phyloP scores from a whole-genome alignment of 306 rosid species.

The Quercus berberidifolia region DNA sequence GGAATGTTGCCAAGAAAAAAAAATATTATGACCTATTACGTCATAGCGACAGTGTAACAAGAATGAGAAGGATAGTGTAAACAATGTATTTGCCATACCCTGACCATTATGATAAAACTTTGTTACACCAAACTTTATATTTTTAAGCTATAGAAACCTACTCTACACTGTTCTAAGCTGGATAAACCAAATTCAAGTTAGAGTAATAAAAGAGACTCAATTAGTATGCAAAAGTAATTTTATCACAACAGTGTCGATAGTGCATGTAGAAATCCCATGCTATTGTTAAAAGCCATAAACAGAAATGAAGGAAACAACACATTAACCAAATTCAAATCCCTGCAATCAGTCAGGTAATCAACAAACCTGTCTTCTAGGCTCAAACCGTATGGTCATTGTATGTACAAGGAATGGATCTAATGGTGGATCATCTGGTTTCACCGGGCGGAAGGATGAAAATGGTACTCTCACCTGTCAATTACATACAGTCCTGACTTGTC shows the following conservation, averaged over 20 bases:
- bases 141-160: background rate
- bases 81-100: background rate
- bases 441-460: conserved; percentile 91
- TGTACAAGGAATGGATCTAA: conserved; percentile 95
- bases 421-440: conserved; percentile 83
- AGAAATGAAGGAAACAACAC: background rate
- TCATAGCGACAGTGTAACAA: background rate
- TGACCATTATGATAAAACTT: background rate
- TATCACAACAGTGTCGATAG: background rate
- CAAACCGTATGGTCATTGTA: conserved; percentile 91
- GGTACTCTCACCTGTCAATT: conserved; percentile 87
- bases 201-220: background rate
- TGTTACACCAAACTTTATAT: background rate
- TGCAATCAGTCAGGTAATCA: conserved; percentile 11
- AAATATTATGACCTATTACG: too few relatives aligned
- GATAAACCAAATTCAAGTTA: background rate
- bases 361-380: conserved; percentile 94
- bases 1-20: background rate
- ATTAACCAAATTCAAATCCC: conserved; percentile 3
- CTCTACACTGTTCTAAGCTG: background rate
- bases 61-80: background rate
- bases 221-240: background rate
- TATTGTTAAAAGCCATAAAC: background rate
- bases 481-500: conserved; percentile 8
- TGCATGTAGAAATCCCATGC: background rate